These are phyloP conservation scores for Plantago lanceolata DNA, from an alignment of 305 asterid genomes.

Conservation along the genomic window DNA sequence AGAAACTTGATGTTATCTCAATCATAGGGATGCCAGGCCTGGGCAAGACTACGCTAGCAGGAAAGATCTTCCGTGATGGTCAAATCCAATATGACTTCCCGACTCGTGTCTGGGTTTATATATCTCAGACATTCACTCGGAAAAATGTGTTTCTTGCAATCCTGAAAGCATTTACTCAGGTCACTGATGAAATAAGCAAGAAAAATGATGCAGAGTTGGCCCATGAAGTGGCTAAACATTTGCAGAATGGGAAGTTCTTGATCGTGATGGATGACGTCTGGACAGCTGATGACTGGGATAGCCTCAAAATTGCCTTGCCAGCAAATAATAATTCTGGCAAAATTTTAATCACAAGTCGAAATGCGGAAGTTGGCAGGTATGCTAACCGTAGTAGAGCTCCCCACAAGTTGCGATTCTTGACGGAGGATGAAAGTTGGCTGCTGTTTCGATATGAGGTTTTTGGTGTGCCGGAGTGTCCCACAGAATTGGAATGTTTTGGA, in stretches of 20 bases:
- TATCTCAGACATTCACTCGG: constrained; percentile 24
- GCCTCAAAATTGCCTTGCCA: constrained; percentile 28
- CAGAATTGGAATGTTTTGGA: constrained; percentile 24
- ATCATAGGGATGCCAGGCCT: constrained; percentile 38
- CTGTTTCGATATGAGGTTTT: constrained; percentile 23
- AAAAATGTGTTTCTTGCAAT: constrained; percentile 30
- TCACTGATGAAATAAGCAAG: constrained; percentile 13
- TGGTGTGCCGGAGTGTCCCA: constrained; percentile 19
- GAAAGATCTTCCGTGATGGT: constrained; percentile 24
- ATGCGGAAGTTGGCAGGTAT: constrained; percentile 11
- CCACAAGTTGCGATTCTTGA: constrained; percentile 23
- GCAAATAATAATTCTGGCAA: constrained; percentile 23
- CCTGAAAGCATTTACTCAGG: constrained; percentile 16
- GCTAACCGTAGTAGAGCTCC: constrained; percentile 2
- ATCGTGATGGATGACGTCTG: constrained; percentile 37
- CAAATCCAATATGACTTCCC: constrained; percentile 22
- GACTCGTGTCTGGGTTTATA: constrained; percentile 34
- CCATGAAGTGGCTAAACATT: neutral
- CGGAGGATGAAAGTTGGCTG: constrained; percentile 17
- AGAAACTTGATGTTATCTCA: constrained; percentile 29
- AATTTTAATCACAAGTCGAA: constrained; percentile 32
- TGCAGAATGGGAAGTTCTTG: constrained; percentile 21
- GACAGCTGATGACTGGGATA: constrained; percentile 29
- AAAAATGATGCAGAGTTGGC: constrained; percentile 23
- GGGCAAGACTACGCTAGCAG: constrained; percentile 37